Evolutionary conservation across 2,329 filamentous ascomycete species (phyloP).

Genomic region (Stagonosporopsis chrysanthemi): DNA sequence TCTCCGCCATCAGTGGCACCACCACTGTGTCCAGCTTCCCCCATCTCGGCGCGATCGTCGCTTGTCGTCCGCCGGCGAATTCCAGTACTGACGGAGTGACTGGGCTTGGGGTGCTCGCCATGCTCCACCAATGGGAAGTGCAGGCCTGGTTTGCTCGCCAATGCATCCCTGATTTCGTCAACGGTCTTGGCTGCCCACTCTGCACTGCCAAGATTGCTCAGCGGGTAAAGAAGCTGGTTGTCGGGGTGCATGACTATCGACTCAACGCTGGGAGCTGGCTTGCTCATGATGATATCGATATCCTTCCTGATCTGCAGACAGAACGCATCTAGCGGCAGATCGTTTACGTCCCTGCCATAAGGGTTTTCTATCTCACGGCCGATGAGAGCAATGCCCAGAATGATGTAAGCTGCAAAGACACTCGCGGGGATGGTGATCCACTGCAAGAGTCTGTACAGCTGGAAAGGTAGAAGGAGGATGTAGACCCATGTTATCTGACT

Average conservation of each 20-base stretch:
- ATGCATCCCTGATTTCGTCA: constrained; percentile 51
- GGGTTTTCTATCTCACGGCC: constrained; percentile 86
- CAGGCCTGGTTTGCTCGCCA: constrained; percentile 45
- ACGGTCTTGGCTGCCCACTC: constrained; percentile 48
- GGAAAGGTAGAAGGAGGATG: constrained; percentile 80
- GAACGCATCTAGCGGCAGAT: constrained; percentile 70
- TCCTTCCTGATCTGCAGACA: constrained; percentile 77
- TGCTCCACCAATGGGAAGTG: constrained; percentile 22
- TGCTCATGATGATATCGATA: constrained; percentile 74
- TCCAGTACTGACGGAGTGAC: constrained; percentile 10
- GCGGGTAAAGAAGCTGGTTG: constrained; percentile 64
- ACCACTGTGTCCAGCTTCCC: constrained; percentile 15
- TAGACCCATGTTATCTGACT: constrained; percentile 87
- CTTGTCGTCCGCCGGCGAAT: constrained; percentile 15
- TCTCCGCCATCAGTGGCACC: constrained; percentile 14
- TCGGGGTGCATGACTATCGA: constrained; percentile 58
- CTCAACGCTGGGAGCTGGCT: constrained; percentile 57
- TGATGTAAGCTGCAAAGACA: constrained; percentile 77
- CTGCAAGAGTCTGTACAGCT: constrained; percentile 67
- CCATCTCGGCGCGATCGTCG: constrained; percentile 23
- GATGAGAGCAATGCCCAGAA: constrained; percentile 77
- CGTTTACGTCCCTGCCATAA: constrained; percentile 84
- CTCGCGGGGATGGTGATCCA: constrained; percentile 83
- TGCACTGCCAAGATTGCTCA: constrained; percentile 49
- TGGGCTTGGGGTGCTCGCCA: constrained; percentile 18